Conservation (phyloP, 352 stramenopile genomes). For the Phytopythium montanum region DNA sequence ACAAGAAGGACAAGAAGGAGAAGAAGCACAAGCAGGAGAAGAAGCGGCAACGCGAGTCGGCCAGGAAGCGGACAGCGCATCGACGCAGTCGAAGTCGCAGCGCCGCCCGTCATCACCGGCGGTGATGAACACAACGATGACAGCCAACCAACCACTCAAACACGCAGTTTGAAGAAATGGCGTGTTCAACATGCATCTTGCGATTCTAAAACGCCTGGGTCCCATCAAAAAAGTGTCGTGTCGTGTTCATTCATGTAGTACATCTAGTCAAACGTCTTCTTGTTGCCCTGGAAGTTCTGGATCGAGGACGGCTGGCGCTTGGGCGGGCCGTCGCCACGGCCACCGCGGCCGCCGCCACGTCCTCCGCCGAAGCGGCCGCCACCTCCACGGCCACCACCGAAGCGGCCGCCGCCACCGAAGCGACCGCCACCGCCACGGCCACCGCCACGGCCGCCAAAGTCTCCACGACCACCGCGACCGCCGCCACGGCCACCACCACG, state of each 20-base stretch:
- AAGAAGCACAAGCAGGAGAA: conserved; percentile 20
- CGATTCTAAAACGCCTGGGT: conserved; percentile 18
- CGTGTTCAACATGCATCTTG: conserved; percentile 14
- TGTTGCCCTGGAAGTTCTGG: conserved; percentile 93
- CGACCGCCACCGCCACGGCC: conserved; percentile 47
- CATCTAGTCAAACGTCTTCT: conserved; percentile 98
- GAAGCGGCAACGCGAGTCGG: conserved; percentile 28
- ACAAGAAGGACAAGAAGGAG: conserved; percentile 21
- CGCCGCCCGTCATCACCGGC: conserved; percentile 3
- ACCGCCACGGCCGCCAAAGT: conserved; percentile 48
- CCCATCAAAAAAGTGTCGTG: conserved; percentile 30
- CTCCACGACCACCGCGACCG: conserved; percentile 44
- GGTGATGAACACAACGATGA: neutral
- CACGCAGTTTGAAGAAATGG: neutral
- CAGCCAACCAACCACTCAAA: neutral
- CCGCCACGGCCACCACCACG: conserved; percentile 60
- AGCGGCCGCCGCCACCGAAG: conserved; percentile 33
- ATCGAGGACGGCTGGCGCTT: conserved; percentile 90
- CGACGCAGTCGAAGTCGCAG: conserved; percentile 26
- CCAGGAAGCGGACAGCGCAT: conserved; percentile 22
- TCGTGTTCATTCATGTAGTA: too few relatives aligned
- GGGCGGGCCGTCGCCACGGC: conserved; percentile 61
- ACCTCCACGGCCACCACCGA: conserved; percentile 31
- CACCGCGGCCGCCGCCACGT: conserved; percentile 43
- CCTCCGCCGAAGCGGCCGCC: conserved; percentile 37